A percentile compares a stretch with the other conserved stretches of the same genome.
Evolutionary conservation across 2,329 filamentous ascomycete genomes (phyloP).

Genomic region (Talaromyces sp.): DNA sequence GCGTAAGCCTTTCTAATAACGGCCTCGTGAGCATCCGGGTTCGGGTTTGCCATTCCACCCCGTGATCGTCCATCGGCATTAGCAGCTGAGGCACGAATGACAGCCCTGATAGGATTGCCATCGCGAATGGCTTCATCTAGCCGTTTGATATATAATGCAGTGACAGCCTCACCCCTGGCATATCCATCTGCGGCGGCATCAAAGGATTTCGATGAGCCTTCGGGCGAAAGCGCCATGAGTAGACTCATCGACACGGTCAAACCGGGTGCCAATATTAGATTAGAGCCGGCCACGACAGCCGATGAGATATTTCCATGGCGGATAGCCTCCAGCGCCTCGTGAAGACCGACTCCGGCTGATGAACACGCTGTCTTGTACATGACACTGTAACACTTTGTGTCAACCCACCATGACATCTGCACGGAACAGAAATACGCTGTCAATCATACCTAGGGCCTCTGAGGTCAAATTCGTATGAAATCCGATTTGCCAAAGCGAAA

Average conservation of each 20-base stretch:
- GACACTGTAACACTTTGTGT: too few species aligned
- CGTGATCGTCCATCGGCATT: conserved; percentile 30
- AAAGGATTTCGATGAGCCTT: conserved; percentile 49
- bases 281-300: conserved; percentile 22
- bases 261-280: conserved; percentile 26
- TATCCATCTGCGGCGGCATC: conserved; percentile 44
- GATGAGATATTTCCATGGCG: conserved; percentile 24
- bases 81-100: conserved; percentile 26
- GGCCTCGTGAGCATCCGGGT: conserved; percentile 28
- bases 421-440: too few species aligned
- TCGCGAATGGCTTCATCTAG: conserved; percentile 43
- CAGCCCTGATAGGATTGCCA: conserved; percentile 37
- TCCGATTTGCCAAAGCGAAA: conserved; percentile 36
- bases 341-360: conserved; percentile 34
- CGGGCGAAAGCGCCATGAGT: conserved; percentile 47
- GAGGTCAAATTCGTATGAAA: conserved; percentile 39
- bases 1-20: conserved; percentile 35
- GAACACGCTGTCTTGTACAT: conserved; percentile 48
- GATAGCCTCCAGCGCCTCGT: conserved; percentile 29
- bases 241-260: conserved; percentile 30
- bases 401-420: too few species aligned
- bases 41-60: conserved; percentile 27
- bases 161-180: conserved; percentile 49
- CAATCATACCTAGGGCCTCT: conserved; percentile 33
- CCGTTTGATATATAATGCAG: conserved; percentile 46